Base-by-base conservation (phyloP, 1,284 basidiomycete genomes). In the Trichosporon faecale region DNA sequence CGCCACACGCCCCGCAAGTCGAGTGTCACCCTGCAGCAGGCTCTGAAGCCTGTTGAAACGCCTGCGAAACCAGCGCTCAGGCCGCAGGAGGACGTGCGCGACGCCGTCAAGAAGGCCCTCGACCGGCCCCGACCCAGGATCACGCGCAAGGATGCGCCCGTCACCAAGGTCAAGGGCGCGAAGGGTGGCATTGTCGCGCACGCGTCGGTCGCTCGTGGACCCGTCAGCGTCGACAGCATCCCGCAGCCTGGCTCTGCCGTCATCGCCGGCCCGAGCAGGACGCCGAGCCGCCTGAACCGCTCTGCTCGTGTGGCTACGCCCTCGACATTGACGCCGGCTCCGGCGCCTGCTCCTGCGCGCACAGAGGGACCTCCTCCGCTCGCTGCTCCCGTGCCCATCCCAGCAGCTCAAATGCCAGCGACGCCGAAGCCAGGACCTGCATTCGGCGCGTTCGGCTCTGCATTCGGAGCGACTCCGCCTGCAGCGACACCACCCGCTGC, bases 271-370 rank as follows among this genome's bases (percentile, higher is more conserved):
- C 35, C 37, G n/a, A 65, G 64, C 37, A 23, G 64, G n/a, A 44
- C 57, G 27, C 57, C 57, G 7, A 61, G 57, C 29, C 27, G 57
- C 9, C 57, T 61, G 27, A 31, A 31, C 27, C 44, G 40, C 37
- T 63, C 75, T 74, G n/a, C 72, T 74, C 66, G 68, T 55, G 11
- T 46, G 74, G 23, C 75, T 71, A 12, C 40, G 69, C 60, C 75
- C 71, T 18, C 70, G 68, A 25, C 67, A 60, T 27, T 44, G 61
- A 49, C 64, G 64, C 31, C 61, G 61, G 46, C 64, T 66, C 31
- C 60, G 25, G 66, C 37, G 3, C 57, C 40, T n/a, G 23, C 21
- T 21, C 23, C 49, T 9, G 40, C 40, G 18, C 40, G 18, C 16
- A n/a, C 40, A 5, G 18, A 44, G 18, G 40, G 18, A 2, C 18